phyloP scores from a whole-genome alignment of 441 rosid species.

The Corymbia citriodora region DNA sequence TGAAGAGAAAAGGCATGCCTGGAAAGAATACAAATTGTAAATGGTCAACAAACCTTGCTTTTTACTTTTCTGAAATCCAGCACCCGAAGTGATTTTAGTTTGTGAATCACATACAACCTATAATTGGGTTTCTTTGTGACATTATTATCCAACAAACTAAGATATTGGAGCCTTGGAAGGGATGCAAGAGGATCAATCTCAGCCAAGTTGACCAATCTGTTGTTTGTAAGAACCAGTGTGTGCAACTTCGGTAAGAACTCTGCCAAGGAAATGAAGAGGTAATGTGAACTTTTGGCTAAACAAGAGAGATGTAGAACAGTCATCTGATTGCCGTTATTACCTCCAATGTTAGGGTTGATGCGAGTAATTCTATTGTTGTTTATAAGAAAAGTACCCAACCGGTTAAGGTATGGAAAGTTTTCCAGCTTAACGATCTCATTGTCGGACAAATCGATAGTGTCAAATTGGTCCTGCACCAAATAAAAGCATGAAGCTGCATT shows the following conservation, averaged over 20 bases:
- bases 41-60: conserved; percentile 48
- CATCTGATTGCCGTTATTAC: conserved; percentile 22
- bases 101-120: conserved; percentile 85
- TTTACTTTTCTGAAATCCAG: conserved; percentile 93
- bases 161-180: conserved; percentile 80
- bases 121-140: conserved; percentile 89
- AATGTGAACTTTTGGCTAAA: not conserved
- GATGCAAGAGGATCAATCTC: conserved; percentile 96
- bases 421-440: conserved; percentile 99
- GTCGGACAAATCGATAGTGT: conserved; percentile 92
- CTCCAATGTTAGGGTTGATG: conserved; percentile 84
- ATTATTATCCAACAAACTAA: conserved; percentile 84
- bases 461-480: conserved; percentile 86
- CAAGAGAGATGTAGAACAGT: not conserved
- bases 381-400: conserved; percentile 82
- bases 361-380: conserved; percentile 94
- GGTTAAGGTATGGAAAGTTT: conserved; percentile 79
- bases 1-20: not conserved
- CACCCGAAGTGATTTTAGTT: conserved; percentile 76
- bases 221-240: conserved; percentile 82
- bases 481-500: not conserved
- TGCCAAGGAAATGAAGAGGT: conserved; percentile 17
- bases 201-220: conserved; percentile 93
- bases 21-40: not conserved
- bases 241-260: conserved; percentile 91